Evolutionary conservation across 306 rosid genomes (phyloP).

Genomic region (Corylus americana): DNA sequence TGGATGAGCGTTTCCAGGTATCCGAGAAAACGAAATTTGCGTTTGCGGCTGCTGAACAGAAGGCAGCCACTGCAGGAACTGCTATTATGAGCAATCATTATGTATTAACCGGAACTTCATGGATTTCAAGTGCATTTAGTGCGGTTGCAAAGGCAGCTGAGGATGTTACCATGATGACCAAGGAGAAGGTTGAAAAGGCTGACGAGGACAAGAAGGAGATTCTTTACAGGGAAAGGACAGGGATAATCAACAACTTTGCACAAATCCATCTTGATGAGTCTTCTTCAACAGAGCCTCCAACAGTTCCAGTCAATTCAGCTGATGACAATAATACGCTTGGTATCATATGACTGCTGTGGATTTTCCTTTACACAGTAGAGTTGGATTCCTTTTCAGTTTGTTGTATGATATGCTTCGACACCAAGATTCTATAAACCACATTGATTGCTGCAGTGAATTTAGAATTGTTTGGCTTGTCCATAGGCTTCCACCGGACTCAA

Average conservation of each 20-base stretch:
- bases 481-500: background rate
- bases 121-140: constrained; percentile 57
- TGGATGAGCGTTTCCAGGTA: constrained; percentile 60
- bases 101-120: constrained; percentile 58
- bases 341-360: constrained; percentile 27
- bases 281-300: constrained; percentile 42
- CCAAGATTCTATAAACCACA: background rate
- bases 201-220: constrained; percentile 58
- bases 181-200: constrained; percentile 65
- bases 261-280: constrained; percentile 50
- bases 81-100: constrained; percentile 64
- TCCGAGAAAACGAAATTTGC: constrained; percentile 67
- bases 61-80: constrained; percentile 72
- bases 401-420: constrained; percentile 17
- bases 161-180: constrained; percentile 59
- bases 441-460: background rate
- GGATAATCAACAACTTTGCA: constrained; percentile 38
- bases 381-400: constrained; percentile 22
- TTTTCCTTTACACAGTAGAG: constrained; percentile 11
- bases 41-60: constrained; percentile 65
- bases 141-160: constrained; percentile 66
- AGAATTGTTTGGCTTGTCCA: background rate
- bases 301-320: constrained; percentile 56
- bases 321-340: constrained; percentile 39
- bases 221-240: constrained; percentile 38